These are phyloP conservation scores for Saitozyma sp. DNA, from an alignment of 768 basidiomycete genomes.

Conservation along the genomic window DNA sequence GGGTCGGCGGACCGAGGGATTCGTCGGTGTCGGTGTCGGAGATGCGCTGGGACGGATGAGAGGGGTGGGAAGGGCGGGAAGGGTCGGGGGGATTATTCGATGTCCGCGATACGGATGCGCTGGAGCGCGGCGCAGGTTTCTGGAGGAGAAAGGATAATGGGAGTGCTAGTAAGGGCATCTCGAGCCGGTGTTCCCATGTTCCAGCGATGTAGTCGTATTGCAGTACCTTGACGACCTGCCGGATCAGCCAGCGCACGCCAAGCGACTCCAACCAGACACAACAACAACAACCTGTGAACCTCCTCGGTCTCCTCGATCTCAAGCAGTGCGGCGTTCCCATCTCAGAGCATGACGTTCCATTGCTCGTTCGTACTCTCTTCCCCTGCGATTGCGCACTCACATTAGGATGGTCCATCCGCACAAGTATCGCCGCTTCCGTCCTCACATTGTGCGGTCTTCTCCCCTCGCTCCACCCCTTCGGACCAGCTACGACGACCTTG, in stretches of 20 bases:
- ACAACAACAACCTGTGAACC: background rate
- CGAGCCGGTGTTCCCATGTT: conserved; percentile 18
- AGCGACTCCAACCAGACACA: background rate
- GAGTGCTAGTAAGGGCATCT: conserved; percentile 27
- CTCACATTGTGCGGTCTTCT: conserved; percentile 26
- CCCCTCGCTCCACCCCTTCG: conserved; percentile 7
- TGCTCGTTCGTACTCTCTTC: too few species aligned
- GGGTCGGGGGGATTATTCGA: background rate
- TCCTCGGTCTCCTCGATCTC: background rate
- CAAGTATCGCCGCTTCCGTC: conserved; percentile 21
- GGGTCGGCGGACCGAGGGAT: too few species aligned
- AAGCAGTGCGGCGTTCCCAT: background rate
- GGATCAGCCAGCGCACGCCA: background rate
- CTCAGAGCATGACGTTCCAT: too few species aligned
- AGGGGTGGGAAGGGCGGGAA: conserved; percentile 9
- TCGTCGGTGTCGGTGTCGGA: background rate
- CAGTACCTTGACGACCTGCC: conserved; percentile 25
- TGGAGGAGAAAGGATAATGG: conserved; percentile 23
- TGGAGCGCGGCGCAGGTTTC: background rate
- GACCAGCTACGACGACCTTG: conserved; percentile 22
- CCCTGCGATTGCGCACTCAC: conserved; percentile 13
- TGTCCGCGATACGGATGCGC: background rate
- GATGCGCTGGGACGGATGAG: background rate
- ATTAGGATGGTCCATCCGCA: conserved; percentile 22
- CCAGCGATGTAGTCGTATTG: conserved; percentile 17